Conservation (phyloP, 176 grass and related monocot species). For the Aegilops sharonensis region DNA sequence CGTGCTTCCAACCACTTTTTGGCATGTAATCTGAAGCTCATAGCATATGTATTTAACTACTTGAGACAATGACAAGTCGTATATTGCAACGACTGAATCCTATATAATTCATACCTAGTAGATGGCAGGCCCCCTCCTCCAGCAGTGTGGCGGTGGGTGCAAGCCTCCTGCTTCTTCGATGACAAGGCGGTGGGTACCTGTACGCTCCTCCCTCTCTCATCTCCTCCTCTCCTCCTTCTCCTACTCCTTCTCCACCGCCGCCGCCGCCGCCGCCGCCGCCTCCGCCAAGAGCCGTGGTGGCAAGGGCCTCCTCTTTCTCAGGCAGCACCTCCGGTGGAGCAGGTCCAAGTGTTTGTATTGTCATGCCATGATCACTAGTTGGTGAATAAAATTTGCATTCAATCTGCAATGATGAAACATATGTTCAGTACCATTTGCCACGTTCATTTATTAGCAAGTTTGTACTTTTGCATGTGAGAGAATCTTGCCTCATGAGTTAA, state of each 20-base stretch:
- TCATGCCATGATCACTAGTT: not conserved
- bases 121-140: not conserved
- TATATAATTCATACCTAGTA: not conserved
- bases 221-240: no score
- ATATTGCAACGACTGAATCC: not conserved
- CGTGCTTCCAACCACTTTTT: not conserved
- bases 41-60: not conserved
- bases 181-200: no score
- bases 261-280: no score
- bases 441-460: not conserved
- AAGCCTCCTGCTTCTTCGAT: no score
- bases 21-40: not conserved
- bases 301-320: no score
- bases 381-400: not conserved
- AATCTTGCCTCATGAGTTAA: not conserved
- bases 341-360: not conserved
- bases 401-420: not conserved
- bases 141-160: no score
- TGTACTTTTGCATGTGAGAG: not conserved
- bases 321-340: no score
- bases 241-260: no score
- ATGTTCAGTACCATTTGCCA: not conserved
- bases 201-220: no score
- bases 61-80: not conserved
- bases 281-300: no score